Percentiles rank a stretch among this genome's conserved stretches.
Conservation (phyloP, 2,329 filamentous ascomycete species). For the Whalleya microplaca region DNA sequence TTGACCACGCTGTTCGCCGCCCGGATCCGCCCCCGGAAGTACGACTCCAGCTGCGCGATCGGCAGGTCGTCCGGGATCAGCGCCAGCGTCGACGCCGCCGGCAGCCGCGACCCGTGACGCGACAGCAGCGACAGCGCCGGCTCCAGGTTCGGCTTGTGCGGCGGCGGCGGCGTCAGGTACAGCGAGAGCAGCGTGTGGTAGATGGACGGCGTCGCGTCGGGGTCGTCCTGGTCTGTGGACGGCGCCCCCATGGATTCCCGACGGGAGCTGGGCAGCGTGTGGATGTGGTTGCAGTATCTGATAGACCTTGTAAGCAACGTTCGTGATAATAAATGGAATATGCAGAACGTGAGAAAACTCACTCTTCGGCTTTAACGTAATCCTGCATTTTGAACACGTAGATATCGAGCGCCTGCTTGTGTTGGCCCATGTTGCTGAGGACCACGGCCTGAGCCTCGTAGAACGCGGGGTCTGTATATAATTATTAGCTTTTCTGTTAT, state of each 20-base stretch:
- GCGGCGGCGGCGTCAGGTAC: constrained; percentile 80
- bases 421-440: constrained; percentile 91
- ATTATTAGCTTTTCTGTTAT: too few relatives aligned
- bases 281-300: constrained; percentile 87
- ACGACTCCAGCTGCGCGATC: constrained; percentile 79
- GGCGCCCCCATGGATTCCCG: constrained; percentile 31
- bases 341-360: constrained; percentile 40
- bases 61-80: constrained; percentile 83
- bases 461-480: constrained; percentile 71
- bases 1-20: constrained; percentile 82
- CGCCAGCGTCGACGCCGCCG: constrained; percentile 81
- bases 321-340: constrained; percentile 2
- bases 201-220: constrained; percentile 70
- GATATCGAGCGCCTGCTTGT: constrained; percentile 94
- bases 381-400: constrained; percentile 94
- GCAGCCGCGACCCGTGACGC: constrained; percentile 88
- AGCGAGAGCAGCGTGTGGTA: constrained; percentile 90
- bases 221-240: constrained; percentile 45
- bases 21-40: constrained; percentile 90
- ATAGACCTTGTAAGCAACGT: constrained; percentile 23
- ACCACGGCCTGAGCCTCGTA: constrained; percentile 90
- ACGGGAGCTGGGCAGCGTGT: constrained; percentile 44
- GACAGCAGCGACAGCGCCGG: constrained; percentile 88
- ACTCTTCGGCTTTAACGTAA: constrained; percentile 92
- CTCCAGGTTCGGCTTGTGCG: constrained; percentile 71